Percentiles rank a stretch among this genome's conserved stretches.
These are phyloP conservation scores for Carpinus fangiana DNA, from an alignment of 306 rosid genomes.

Conservation along the genomic window DNA sequence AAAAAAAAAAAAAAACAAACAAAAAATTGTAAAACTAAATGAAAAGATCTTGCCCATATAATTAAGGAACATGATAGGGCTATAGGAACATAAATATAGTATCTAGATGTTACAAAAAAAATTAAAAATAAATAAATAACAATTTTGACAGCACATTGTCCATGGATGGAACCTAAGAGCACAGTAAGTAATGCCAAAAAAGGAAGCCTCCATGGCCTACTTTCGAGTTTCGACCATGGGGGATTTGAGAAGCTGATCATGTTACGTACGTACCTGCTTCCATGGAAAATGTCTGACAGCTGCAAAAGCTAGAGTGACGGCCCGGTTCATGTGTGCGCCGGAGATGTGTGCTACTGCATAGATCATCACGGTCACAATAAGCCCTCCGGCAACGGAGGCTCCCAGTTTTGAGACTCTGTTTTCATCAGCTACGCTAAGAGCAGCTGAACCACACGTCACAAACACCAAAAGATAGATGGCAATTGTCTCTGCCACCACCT, in stretches of 20 bases:
- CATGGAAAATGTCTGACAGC: constrained; percentile 62
- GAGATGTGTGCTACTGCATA: constrained; percentile 86
- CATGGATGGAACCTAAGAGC: too few relatives aligned
- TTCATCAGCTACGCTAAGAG: constrained; percentile 47
- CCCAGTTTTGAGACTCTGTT: constrained; percentile 55
- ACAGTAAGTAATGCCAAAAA: not conserved
- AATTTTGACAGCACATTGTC: too few relatives aligned
- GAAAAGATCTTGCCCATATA: too few relatives aligned
- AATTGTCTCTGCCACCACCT: constrained; percentile 75
- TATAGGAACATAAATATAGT: too few relatives aligned
- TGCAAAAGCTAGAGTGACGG: constrained; percentile 79
- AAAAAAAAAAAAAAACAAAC: too few relatives aligned
- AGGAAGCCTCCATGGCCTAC: not conserved
- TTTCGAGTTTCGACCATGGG: not conserved
- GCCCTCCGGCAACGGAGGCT: constrained; percentile 76
- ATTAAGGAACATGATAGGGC: too few relatives aligned
- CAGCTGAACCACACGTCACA: constrained; percentile 72
- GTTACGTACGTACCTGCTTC: constrained; percentile 64
- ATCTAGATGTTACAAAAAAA: too few relatives aligned
- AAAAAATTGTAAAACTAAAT: too few relatives aligned
- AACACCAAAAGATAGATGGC: constrained; percentile 77
- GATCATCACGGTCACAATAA: constrained; percentile 72
- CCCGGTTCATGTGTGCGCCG: constrained; percentile 89
- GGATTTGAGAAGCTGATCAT: not conserved
- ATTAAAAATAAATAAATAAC: too few relatives aligned